Evolutionary conservation across 2,329 filamentous ascomycete species (phyloP), one percentile per base, ranked within the genome.

Genomic region (Microdochium nivale): DNA sequence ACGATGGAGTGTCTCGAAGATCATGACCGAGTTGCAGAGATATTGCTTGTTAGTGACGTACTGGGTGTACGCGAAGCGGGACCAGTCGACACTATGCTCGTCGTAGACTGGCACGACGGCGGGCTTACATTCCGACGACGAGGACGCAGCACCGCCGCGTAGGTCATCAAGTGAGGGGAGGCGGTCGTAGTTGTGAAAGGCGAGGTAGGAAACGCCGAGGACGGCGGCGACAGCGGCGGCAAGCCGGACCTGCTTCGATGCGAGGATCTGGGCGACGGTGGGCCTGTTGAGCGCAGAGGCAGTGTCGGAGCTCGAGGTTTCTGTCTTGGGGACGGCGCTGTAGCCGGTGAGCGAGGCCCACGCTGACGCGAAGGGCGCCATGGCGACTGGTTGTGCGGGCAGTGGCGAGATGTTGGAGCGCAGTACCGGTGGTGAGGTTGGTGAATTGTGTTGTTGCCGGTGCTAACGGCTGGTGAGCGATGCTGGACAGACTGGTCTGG

Each of bases 11-110:
- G 65, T 67, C 53, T 76, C 74, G 50, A 78, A 76, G 2, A 77
- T 63, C 73, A 78, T 76, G 46, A 78, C 63, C 0, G 74, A 72
- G 58, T 76, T 77, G 56, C 75, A 78, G 2, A 78, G 63, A 52
- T 76, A 74, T 0, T 68, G 67, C 32, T 65, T 62, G n/a, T 70
- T 64, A 1, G 75, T 78, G 33, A 70, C 74, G 60, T 78, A 78
- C 57, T 75, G 73, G 1, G 70, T 68, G 53, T 78, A 77, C 1
- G 75, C 76, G 50, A 70, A 77, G 48, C 60, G 62, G 2, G 65
- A 67, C 73, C 72, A 76, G 58, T 75, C 61, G 25, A 70, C 56
- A 7, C 64, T 55, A 13, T 53, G 50, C 19, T 52, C 55, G n/a
- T 62, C 57, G 51, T 56, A 55, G 1, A 57, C 25, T 19, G 60